phyloP scores from a whole-genome alignment of 2,329 filamentous ascomycete genomes.

The Colletotrichum scovillei region DNA sequence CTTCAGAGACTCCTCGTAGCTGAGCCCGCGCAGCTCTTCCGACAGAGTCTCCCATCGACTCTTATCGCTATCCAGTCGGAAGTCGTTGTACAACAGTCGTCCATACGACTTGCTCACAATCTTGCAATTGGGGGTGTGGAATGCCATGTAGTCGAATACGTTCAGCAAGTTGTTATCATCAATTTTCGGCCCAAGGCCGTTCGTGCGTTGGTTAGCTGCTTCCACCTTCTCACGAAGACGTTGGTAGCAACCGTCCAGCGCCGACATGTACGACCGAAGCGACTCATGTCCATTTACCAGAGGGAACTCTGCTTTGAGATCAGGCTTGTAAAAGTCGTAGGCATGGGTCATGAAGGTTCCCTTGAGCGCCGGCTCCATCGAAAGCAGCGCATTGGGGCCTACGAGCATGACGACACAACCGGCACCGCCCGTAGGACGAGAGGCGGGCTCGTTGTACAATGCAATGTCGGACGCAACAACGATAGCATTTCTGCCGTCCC shows the following conservation, averaged over 20 bases:
- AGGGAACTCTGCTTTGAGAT: constrained; percentile 87
- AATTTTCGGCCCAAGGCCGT: constrained; percentile 35
- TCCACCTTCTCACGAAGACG: constrained; percentile 74
- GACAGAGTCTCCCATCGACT: no score
- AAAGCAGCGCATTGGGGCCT: constrained; percentile 81
- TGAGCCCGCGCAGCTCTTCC: neutral
- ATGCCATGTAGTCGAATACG: constrained; percentile 81
- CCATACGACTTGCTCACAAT: constrained; percentile 18
- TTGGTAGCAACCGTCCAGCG: constrained; percentile 82
- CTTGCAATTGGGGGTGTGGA: constrained; percentile 22
- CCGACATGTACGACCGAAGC: constrained; percentile 82
- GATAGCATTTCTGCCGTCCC: constrained; percentile 85
- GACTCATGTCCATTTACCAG: constrained; percentile 88
- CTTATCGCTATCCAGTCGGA: neutral
- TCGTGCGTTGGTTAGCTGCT: constrained; percentile 61
- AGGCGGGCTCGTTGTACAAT: constrained; percentile 85
- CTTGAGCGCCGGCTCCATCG: constrained; percentile 81
- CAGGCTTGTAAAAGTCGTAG: constrained; percentile 93
- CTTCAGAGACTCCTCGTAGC: constrained; percentile 4
- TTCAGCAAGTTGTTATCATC: constrained; percentile 65
- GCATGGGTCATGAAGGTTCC: constrained; percentile 85
- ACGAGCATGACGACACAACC: constrained; percentile 83
- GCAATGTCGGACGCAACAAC: constrained; percentile 87
- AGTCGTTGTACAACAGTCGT: constrained; percentile 12
- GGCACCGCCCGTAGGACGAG: constrained; percentile 83